Percentiles rank a stretch among this genome's conserved stretches.
Conservation (phyloP, 1,284 basidiomycete species). For the Moniliophthora roreri region DNA sequence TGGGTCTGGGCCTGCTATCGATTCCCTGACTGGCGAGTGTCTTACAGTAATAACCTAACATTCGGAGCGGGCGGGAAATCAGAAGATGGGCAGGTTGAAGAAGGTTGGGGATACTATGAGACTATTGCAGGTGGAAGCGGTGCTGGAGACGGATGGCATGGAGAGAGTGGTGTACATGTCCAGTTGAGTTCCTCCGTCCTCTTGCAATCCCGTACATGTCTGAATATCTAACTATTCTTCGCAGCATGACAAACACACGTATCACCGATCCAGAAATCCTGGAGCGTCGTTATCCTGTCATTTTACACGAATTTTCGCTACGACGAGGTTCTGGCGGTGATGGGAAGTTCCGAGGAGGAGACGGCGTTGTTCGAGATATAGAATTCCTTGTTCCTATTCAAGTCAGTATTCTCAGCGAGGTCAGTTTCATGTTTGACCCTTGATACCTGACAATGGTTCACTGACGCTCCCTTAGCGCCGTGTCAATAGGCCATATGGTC, state of each 20-base stretch:
- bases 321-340: constrained; percentile 4
- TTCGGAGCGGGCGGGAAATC: constrained; percentile 90
- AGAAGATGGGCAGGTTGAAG: constrained; percentile 69
- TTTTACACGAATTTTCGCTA: constrained; percentile 7
- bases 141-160: constrained; percentile 89
- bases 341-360: background rate
- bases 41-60: constrained; percentile 72
- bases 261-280: constrained; percentile 12
- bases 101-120: constrained; percentile 97
- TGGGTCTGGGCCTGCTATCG: too few species aligned
- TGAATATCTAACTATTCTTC: background rate
- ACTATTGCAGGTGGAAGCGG: constrained; percentile 94
- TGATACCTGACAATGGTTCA: constrained; percentile 1
- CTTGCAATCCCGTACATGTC: background rate
- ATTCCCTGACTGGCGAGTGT: background rate
- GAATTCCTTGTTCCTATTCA: constrained; percentile 1
- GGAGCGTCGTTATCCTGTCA: constrained; percentile 10
- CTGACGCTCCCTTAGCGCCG: constrained; percentile 3
- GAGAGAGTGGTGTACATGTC: constrained; percentile 78
- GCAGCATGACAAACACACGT: constrained; percentile 6
- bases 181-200: background rate
- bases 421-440: background rate
- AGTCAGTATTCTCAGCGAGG: background rate
- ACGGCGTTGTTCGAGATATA: constrained; percentile 1
- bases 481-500: constrained; percentile 8